Conservation (phyloP, 2,329 filamentous ascomycete genomes). For the Calonectria hongkongensis region DNA sequence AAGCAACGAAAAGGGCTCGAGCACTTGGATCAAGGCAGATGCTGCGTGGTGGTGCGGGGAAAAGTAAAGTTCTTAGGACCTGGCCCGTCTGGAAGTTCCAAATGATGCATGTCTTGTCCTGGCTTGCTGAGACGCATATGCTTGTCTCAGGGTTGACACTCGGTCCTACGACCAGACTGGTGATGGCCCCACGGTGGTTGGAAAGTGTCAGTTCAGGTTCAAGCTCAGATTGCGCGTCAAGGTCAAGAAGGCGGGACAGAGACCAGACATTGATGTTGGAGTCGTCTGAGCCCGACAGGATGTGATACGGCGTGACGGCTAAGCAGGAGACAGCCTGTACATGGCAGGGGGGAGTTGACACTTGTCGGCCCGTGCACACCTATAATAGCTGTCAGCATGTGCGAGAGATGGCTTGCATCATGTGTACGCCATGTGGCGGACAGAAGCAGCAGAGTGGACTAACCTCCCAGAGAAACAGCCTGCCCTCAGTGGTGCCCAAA, state of each 20-base stretch:
- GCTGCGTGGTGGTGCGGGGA: conserved; percentile 83
- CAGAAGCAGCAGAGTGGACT: conserved; percentile 53
- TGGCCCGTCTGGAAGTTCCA: conserved; percentile 93
- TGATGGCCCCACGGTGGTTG: conserved; percentile 85
- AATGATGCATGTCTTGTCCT: conserved; percentile 90
- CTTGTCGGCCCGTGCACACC: conserved; percentile 84
- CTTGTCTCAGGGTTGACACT: conserved; percentile 81
- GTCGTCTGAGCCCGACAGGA: conserved; percentile 88
- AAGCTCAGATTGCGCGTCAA: conserved; percentile 71
- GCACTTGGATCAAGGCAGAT: conserved; percentile 87
- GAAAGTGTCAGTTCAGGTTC: conserved; percentile 87
- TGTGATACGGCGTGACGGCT: conserved; percentile 80
- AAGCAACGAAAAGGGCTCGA: conserved; percentile 86
- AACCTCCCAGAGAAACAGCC: conserved; percentile 95
- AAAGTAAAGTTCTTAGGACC: conserved; percentile 86
- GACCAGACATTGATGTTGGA: conserved; percentile 96
- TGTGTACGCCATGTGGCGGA: conserved; percentile 37
- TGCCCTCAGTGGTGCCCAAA: conserved; percentile 88
- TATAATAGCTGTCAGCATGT: conserved; percentile 60
- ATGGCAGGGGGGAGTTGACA: conserved; percentile 85
- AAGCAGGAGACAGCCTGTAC: conserved; percentile 88
- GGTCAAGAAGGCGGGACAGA: conserved; percentile 81
- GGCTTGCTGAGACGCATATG: conserved; percentile 88
- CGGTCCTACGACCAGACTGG: conserved; percentile 77
- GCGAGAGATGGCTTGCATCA: conserved; percentile 41